Evolutionary conservation across 345 rosid genomes (phyloP).

Genomic region (Eucalyptus victrix): DNA sequence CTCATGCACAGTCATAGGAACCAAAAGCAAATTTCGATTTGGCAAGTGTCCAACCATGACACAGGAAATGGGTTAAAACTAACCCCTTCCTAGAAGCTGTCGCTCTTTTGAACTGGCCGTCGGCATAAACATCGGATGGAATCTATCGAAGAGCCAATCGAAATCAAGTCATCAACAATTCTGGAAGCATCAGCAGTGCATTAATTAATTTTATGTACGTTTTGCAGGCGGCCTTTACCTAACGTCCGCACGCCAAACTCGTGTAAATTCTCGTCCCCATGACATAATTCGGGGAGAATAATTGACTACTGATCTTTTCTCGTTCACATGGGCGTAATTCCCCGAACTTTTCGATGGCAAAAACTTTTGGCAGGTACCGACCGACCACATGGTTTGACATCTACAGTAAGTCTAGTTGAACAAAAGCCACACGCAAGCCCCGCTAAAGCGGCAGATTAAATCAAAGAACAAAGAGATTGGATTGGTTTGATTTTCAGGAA

Average conservation of each 20-base stretch:
- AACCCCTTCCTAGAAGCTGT: neutral
- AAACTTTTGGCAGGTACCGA: neutral
- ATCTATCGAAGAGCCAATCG: neutral
- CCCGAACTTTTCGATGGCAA: neutral
- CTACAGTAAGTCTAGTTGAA: neutral
- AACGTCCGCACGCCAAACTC: neutral
- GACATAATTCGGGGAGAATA: neutral
- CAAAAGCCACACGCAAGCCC: neutral
- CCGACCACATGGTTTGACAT: neutral
- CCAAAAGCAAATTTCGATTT: neutral
- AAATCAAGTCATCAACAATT: neutral
- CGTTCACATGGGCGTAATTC: neutral
- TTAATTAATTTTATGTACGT: neutral
- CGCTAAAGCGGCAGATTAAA: neutral
- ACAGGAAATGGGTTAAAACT: neutral
- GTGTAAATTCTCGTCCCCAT: neutral
- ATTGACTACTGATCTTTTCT: neutral
- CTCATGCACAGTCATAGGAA: neutral
- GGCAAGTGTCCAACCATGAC: neutral
- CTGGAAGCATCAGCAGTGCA: neutral
- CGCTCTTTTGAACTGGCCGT: neutral
- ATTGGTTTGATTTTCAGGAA: neutral
- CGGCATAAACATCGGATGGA: neutral
- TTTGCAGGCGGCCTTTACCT: neutral
- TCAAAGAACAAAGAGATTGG: neutral